phyloP scores from a whole-genome alignment of 371 early-diverging fungal genomes.

The Apophysomyces sp. region DNA sequence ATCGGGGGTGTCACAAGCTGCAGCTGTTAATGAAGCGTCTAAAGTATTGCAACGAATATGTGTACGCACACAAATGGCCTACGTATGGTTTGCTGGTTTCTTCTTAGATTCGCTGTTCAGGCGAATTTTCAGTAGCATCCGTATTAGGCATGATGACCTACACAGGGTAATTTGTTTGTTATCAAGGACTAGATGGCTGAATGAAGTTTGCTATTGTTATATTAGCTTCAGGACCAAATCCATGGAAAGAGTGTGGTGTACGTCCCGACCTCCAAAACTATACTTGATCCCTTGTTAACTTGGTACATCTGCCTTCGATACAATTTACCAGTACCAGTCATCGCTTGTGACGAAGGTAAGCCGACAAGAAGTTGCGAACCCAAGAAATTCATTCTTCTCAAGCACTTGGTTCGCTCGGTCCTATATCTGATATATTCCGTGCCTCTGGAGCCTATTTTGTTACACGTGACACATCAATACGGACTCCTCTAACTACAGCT shows the following conservation, averaged over 20 bases:
- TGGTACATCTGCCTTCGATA: constrained; percentile 51
- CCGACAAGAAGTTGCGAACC: no score
- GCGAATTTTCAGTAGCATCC: constrained; percentile 36
- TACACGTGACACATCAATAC: constrained; percentile 31
- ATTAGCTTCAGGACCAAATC: constrained; percentile 34
- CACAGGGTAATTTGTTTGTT: constrained; percentile 12
- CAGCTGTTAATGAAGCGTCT: constrained; percentile 42
- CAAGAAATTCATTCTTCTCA: no score
- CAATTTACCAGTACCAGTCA: constrained; percentile 44
- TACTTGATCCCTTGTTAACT: constrained; percentile 40
- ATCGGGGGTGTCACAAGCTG: constrained; percentile 48
- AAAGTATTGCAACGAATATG: constrained; percentile 46
- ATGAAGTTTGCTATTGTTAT: no score
- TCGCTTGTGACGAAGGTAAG: constrained; percentile 51
- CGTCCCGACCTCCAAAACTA: constrained; percentile 47
- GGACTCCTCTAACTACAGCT: constrained; percentile 45
- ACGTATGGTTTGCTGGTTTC: constrained; percentile 52
- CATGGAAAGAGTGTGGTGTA: constrained; percentile 46
- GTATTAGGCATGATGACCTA: constrained; percentile 28
- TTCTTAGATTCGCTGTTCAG: constrained; percentile 42
- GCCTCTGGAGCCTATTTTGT: constrained; percentile 49
- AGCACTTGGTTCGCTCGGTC: constrained; percentile 43
- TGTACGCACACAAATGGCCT: constrained; percentile 47
- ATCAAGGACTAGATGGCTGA: no score
- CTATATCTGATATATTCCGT: constrained; percentile 49